Percentiles rank a stretch among this genome's conserved stretches.
phyloP scores from a whole-genome alignment of 2,329 filamentous ascomycete species.

The Raffaelea deltoideospora region DNA sequence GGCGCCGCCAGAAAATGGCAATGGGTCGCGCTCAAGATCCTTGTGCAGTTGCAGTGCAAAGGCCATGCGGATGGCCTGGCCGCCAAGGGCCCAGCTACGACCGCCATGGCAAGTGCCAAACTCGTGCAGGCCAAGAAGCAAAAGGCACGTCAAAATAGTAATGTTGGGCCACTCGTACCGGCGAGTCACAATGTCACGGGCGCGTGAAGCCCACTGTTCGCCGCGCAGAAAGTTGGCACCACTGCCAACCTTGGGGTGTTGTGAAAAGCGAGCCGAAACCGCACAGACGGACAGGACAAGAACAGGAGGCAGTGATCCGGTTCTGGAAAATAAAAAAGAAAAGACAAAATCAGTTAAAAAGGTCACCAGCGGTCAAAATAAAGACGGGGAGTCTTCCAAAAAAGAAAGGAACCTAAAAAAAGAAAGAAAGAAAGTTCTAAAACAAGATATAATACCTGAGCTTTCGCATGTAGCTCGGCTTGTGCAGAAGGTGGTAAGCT shows the following conservation, averaged over 20 bases:
- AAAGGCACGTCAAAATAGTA: constrained; percentile 79
- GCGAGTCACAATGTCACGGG: constrained; percentile 73
- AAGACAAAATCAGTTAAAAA: not conserved
- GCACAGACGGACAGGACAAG: constrained; percentile 88
- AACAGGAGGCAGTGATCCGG: constrained; percentile 72
- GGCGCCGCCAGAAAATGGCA: constrained; percentile 43
- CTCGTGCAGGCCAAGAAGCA: constrained; percentile 82
- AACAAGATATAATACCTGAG: too few species aligned
- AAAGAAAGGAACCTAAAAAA: too few species aligned
- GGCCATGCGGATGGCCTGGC: constrained; percentile 92
- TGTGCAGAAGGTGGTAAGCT: constrained; percentile 86
- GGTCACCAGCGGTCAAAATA: too few species aligned
- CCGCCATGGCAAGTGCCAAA: constrained; percentile 96
- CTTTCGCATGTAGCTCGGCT: constrained; percentile 91
- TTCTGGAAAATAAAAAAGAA: constrained; percentile 24
- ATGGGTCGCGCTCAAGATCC: constrained; percentile 71
- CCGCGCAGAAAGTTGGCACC: constrained; percentile 64
- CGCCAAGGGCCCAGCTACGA: constrained; percentile 87
- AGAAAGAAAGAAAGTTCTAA: too few species aligned
- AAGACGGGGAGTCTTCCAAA: too few species aligned
- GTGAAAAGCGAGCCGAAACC: constrained; percentile 87
- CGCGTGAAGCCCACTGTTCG: constrained; percentile 77
- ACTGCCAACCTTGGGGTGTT: constrained; percentile 63
- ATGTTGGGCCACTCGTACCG: constrained; percentile 93
- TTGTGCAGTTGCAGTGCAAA: constrained; percentile 89